Base-by-base conservation (phyloP, 768 basidiomycete genomes). In the Russula abietina region DNA sequence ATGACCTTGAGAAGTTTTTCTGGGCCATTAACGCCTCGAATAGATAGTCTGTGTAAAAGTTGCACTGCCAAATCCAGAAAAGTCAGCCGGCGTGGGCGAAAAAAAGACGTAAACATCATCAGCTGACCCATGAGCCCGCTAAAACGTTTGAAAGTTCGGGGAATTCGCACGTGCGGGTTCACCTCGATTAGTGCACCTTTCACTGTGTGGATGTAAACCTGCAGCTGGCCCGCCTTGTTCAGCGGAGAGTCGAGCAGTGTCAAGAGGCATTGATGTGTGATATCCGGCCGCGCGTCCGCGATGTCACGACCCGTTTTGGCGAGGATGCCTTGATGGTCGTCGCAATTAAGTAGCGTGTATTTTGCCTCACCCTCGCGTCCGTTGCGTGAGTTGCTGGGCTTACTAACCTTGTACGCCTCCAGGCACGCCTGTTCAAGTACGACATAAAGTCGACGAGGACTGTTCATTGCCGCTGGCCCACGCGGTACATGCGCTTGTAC, bases 301-400 rank as follows among this genome's bases (percentile, higher is more conserved):
- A 98, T 98, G 75, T 99, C 97, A 72, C 96, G 83, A 17, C 94
- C 93, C 0, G 93, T 97, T 75, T 97, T 98, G 5, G 97, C 96
- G 65, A 99, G 80, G 68, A 99, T 97, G 59, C 96, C 96, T 73
- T 99, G 97, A 75, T 98, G 97, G 69, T 98, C 97, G 73, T 98
- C 97, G 74, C 97, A 98, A 75, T 99, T 99, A 68, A 99, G 75
- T 62, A 99, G 77, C 10, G 94, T 94, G 75, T 98, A 98, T 76
- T 98, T 98, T 62, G 91, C 93, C 62, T 96, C 94, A 33, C 78
- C 79, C 70, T 78, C 84, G 73, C 79, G 82, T 68, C 73, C 78
- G 61, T 74, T 75, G 52, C 82, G 81, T 57, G 81, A 78, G 52
- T 83, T 80, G 22, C 70, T 76, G 28, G 83, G 80, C 50, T 84